phyloP scores from a whole-genome alignment of 202 grass and related monocot species.

The Sporobolus alterniflorus region DNA sequence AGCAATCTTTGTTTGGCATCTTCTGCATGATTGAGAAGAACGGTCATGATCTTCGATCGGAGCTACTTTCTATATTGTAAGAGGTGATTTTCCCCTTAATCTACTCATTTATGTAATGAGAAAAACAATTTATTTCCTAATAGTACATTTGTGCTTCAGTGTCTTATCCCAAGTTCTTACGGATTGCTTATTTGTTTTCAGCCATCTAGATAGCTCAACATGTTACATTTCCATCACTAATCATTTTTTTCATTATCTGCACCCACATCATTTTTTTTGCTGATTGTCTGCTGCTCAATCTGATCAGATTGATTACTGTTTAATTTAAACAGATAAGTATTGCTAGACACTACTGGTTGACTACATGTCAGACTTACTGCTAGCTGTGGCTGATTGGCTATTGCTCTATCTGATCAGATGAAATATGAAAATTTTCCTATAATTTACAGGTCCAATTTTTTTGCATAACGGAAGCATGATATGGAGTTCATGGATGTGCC shows the following conservation, averaged over 20 bases:
- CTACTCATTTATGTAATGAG: background rate
- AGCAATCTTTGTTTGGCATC: constrained; percentile 9
- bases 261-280: background rate
- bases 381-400: background rate
- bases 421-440: background rate
- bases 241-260: background rate
- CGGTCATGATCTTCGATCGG: constrained; percentile 1
- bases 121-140: constrained; percentile 10
- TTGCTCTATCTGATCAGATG: background rate
- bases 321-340: too few species aligned
- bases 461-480: background rate
- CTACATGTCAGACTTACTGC: too few species aligned
- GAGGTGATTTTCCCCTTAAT: constrained; percentile 2
- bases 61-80: background rate
- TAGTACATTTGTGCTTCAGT: background rate
- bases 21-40: constrained; percentile 1
- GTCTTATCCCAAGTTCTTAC: constrained; percentile 12
- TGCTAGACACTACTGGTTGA: background rate
- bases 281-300: background rate
- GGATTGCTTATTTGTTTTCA: background rate
- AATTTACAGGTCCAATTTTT: constrained; percentile 1
- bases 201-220: background rate
- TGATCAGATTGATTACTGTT: background rate
- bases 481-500: background rate
- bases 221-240: constrained; percentile 5